These are phyloP conservation scores for Tribonema minus DNA, from an alignment of 108 stramenopile genomes.

Conservation along the genomic window DNA sequence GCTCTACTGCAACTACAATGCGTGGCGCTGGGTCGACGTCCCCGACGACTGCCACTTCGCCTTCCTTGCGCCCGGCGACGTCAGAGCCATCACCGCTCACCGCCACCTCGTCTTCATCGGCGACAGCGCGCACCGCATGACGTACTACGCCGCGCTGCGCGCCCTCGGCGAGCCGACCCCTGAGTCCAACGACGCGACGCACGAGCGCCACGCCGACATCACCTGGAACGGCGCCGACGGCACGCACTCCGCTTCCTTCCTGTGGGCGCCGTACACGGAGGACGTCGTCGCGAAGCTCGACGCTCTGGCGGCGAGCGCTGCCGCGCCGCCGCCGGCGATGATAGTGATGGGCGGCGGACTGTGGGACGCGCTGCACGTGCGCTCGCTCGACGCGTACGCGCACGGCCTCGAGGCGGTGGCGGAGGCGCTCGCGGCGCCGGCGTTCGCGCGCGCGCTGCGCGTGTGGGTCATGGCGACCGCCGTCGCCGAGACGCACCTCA, in stretches of 20 bases:
- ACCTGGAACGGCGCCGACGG: neutral
- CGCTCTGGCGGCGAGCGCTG: neutral
- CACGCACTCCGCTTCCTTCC: too few relatives aligned
- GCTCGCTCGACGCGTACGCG: neutral
- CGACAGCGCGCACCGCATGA: slow-evolving; percentile 28
- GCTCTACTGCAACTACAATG: slow-evolving; percentile 28
- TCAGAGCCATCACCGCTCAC: too few relatives aligned
- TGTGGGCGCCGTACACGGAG: slow-evolving; percentile 30
- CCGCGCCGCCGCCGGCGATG: neutral
- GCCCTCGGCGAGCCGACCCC: slow-evolving; percentile 21
- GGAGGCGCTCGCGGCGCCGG: too few relatives aligned
- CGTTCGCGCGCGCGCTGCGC: too few relatives aligned
- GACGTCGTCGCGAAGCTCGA: slow-evolving; percentile 24
- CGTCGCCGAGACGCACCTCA: too few relatives aligned
- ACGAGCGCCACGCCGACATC: slow-evolving; percentile 42
- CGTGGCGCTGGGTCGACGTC: slow-evolving; percentile 34
- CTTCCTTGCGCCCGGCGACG: too few relatives aligned
- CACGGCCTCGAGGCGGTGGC: too few relatives aligned
- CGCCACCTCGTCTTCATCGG: too few relatives aligned
- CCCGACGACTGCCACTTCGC: slow-evolving; percentile 23
- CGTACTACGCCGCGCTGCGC: slow-evolving; percentile 36
- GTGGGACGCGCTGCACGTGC: slow-evolving; percentile 43
- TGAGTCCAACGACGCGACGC: slow-evolving; percentile 26
- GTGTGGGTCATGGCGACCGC: too few relatives aligned
- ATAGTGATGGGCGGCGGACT: slow-evolving; percentile 36